Evolutionary conservation across 768 basidiomycete species (phyloP), one percentile per base, ranked within the genome.

Genomic region (Russula sp.): DNA sequence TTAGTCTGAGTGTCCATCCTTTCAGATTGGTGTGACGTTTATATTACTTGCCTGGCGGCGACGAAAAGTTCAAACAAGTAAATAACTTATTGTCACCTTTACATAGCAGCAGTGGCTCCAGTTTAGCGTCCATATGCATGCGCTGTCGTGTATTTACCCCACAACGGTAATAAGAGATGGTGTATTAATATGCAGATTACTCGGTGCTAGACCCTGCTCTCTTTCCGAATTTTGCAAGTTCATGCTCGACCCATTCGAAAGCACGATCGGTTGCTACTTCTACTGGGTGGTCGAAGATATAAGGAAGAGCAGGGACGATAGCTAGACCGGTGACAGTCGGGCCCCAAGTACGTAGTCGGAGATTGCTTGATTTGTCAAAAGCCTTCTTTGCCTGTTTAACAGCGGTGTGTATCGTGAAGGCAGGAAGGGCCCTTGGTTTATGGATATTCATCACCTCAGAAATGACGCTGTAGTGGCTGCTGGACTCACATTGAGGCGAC

Each of bases 321-420:
- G 88, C 84, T 20, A 92, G 75, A 38, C 90, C 90, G 11, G 87
- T 88, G 42, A 81, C 64, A 0, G 89, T 92, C 3, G 89, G 90
- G 44, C 89, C 90, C 90, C 89, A 92, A 0, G 79, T 74, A 72
- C 83, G 85, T 34, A 90, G 66, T 48, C 82, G 80, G 10, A 80
- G 79, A 70, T 82, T 89, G 61, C 81, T 75, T 36, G 79, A 79
- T 62, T 84, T 84, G 50, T 74, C 78, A 72, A 90, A 89, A 2
- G 83, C 82, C 62, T 84, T 85, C 71, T 85, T 85, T 2, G 89
- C 81, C 71, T 90, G 86, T 32, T 81, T 83, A 52, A 93, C 91
- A 6, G 88, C 83, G 1, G 88, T 89, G 72, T 94, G 91, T 60
- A 94, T 92, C 1, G 91, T 94, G 62, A 94, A 81, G 0, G 90